These are phyloP conservation scores for Solanum bulbocastanum DNA, from an alignment of 257 asterid species.

Conservation along the genomic window DNA sequence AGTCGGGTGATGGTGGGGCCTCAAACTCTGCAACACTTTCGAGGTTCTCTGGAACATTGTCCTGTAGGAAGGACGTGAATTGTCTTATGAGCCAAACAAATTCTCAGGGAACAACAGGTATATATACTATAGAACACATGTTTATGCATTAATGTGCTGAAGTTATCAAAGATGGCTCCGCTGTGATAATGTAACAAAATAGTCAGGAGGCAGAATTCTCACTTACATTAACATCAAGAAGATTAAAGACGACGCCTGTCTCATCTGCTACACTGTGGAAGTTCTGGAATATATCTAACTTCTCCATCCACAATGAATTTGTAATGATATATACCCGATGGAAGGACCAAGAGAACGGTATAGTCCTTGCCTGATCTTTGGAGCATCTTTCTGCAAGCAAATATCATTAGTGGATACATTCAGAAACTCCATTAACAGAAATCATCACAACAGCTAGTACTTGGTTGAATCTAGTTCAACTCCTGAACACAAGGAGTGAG, in stretches of 20 bases:
- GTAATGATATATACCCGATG: conserved; percentile 68
- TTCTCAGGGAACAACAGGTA: neutral
- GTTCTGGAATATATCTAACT: conserved; percentile 57
- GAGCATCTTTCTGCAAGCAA: conserved; percentile 53
- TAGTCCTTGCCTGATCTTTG: conserved; percentile 85
- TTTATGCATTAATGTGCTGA: neutral
- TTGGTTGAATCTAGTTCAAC: neutral
- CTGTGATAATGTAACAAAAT: neutral
- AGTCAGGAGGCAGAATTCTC: neutral
- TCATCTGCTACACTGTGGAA: conserved; percentile 69
- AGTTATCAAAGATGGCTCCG: neutral
- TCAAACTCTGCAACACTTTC: conserved; percentile 75
- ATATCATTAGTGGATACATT: neutral
- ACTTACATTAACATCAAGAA: conserved; percentile 83
- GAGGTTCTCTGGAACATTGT: conserved; percentile 66
- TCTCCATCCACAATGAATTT: conserved; percentile 78
- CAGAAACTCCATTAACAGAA: neutral
- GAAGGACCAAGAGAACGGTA: conserved; percentile 69
- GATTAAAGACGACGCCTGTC: conserved; percentile 47
- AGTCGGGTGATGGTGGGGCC: conserved; percentile 81
- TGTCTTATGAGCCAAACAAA: neutral
- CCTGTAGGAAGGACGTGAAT: conserved; percentile 21
- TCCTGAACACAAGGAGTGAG: neutral
- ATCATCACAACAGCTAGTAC: neutral
- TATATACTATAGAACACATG: neutral